Base-by-base conservation (phyloP, 1,284 basidiomycete species). In the Anthracocystis walkeri region DNA sequence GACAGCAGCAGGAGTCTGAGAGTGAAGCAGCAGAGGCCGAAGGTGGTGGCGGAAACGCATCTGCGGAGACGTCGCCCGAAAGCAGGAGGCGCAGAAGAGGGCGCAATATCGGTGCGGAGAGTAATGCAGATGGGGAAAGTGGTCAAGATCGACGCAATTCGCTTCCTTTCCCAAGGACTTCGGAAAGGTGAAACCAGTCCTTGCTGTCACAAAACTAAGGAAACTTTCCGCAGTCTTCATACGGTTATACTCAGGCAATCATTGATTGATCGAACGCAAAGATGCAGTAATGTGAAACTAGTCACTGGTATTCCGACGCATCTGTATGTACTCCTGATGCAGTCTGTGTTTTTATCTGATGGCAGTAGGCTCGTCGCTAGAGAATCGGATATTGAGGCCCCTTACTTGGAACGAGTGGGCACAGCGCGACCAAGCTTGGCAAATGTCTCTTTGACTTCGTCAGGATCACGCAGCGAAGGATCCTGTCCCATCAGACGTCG, bases 401-500 rank as follows among this genome's bases (percentile, higher is more conserved):
- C 11, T 33, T 10, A 33, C 40, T 31, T 50, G 20, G 54, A 52
- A 21, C 61, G 53, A 11, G 41, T 27, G 21, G 54, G 61, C 10
- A 49, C n/a, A 38, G 54, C 12, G 23, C 61, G 61, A 25, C 59
- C 54, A 16, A 64, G 14, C 35, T 31, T 69, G 33, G 60, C 49
- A 12, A 69, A 48, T 12, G 66, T 41, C 31, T 57, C 61, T 40
- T 69, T 51, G 31, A 69, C 55, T 42, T 69, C 66, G n/a, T 69
- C 44, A n/a, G 66, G 25, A 10, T 69, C 66, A 10, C 66, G 61
- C 10, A 69, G 44, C 18, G 61, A 52, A 27, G 16, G 40, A 33
- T 69, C 66, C 33, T 69, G 66, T 4, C 66, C 66, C 66, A 69
- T 69, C n/a, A 59, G 38, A n/a, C 61, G 49, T 25, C 61, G 49